These are phyloP conservation scores for Globisporangium carolinianum DNA, from an alignment of 352 stramenopile species.

Conservation along the genomic window DNA sequence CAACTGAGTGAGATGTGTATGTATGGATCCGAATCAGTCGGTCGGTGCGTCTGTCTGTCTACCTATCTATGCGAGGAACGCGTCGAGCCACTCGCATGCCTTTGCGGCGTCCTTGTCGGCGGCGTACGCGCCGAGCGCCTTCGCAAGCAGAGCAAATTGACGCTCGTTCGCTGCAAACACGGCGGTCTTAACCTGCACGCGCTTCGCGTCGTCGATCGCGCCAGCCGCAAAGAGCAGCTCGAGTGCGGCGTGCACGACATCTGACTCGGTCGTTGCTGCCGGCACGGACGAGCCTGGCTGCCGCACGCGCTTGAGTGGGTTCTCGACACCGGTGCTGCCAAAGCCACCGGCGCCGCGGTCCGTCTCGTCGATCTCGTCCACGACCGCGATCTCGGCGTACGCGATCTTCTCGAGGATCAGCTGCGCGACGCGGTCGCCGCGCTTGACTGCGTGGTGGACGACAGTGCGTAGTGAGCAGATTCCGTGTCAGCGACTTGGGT, in stretches of 20 bases:
- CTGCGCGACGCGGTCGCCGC: slow-evolving; percentile 96
- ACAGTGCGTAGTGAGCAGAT: background rate
- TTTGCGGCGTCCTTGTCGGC: slow-evolving; percentile 29
- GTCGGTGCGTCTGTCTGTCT: no score
- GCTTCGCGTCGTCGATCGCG: slow-evolving; percentile 43
- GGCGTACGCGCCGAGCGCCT: slow-evolving; percentile 38
- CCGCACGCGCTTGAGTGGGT: slow-evolving; percentile 47
- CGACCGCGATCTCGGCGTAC: slow-evolving; percentile 88
- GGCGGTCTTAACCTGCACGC: slow-evolving; percentile 42
- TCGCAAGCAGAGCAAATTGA: slow-evolving; percentile 50
- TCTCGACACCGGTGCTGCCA: slow-evolving; percentile 90
- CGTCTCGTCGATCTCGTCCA: slow-evolving; percentile 95
- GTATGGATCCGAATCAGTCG: background rate
- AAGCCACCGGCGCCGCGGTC: slow-evolving; percentile 93
- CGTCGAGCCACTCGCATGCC: slow-evolving; percentile 63
- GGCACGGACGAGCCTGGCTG: slow-evolving; percentile 4
- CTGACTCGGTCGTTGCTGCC: slow-evolving; percentile 3
- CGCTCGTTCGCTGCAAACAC: slow-evolving; percentile 43
- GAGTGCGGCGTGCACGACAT: slow-evolving; percentile 30
- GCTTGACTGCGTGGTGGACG: slow-evolving; percentile 53
- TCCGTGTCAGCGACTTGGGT: background rate
- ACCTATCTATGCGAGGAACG: slow-evolving; percentile 27
- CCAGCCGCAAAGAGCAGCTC: slow-evolving; percentile 42
- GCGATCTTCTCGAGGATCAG: slow-evolving; percentile 96
- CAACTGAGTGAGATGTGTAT: slow-evolving; percentile 3